phyloP scores from a whole-genome alignment of 805 yeast species.

The Allodekkera sacchari region DNA sequence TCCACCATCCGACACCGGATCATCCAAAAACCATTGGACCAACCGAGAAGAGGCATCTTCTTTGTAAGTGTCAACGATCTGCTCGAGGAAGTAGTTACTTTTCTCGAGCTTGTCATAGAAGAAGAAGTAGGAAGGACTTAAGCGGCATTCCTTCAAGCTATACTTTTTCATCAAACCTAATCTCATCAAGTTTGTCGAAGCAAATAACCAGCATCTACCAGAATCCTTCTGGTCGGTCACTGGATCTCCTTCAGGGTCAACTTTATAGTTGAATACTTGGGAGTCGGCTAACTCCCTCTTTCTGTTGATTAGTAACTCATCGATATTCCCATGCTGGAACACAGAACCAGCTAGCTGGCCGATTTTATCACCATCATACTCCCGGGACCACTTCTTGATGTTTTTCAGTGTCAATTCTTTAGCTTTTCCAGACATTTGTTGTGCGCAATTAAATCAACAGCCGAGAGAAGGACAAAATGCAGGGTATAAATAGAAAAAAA shows the following conservation, averaged over 20 bases:
- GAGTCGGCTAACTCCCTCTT: slow-evolving; percentile 19
- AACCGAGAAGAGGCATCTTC: slow-evolving; percentile 63
- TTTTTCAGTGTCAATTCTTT: too few relatives aligned
- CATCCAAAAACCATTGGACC: slow-evolving; percentile 52
- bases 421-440: too few relatives aligned
- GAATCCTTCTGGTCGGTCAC: slow-evolving; percentile 67
- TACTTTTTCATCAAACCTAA: slow-evolving; percentile 51
- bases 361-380: slow-evolving; percentile 17
- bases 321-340: slow-evolving; percentile 28
- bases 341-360: slow-evolving; percentile 25
- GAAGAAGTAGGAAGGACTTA: slow-evolving; percentile 71
- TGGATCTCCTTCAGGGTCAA: slow-evolving; percentile 48
- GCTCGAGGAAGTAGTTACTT: slow-evolving; percentile 71
- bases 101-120: slow-evolving; percentile 84
- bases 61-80: slow-evolving; percentile 58
- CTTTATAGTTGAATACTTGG: slow-evolving; percentile 33
- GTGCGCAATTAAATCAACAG: too few relatives aligned
- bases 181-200: slow-evolving; percentile 68
- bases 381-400: slow-evolving; percentile 21
- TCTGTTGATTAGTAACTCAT: slow-evolving; percentile 30
- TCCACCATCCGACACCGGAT: slow-evolving; percentile 78
- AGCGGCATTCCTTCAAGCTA: slow-evolving; percentile 58
- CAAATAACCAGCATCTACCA: slow-evolving; percentile 88
- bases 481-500: too few relatives aligned
- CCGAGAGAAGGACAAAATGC: too few relatives aligned